Evolutionary conservation across 805 yeast genomes (phyloP).

Genomic region (Brettanomyces naardenensis): DNA sequence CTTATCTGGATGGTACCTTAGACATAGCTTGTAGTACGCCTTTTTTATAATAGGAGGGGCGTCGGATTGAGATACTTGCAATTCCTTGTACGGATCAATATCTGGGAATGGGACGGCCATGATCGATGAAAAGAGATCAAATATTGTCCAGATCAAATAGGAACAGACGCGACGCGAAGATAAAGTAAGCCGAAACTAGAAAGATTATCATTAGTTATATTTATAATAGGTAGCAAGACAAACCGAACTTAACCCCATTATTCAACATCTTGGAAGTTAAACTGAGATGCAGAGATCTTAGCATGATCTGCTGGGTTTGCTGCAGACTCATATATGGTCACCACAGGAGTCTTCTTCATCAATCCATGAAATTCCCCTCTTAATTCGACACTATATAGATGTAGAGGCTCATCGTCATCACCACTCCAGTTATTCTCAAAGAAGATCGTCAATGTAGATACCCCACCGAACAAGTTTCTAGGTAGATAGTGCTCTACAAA

Average conservation of each 20-base stretch:
- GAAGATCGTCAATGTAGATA: constrained; percentile 59
- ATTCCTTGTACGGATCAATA: constrained; percentile 46
- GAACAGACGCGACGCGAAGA: no score
- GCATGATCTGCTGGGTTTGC: constrained; percentile 91
- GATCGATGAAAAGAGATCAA: no score
- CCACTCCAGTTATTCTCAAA: constrained; percentile 59
- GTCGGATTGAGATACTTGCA: constrained; percentile 33
- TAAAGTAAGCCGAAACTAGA: no score
- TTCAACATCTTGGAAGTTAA: no score
- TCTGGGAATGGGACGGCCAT: constrained; percentile 40
- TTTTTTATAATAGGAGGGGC: constrained; percentile 53
- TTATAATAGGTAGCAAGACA: no score
- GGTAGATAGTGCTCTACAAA: constrained; percentile 82
- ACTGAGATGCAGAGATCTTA: no score
- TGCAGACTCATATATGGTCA: constrained; percentile 79
- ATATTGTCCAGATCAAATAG: no score
- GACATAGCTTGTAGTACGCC: constrained; percentile 57
- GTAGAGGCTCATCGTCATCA: constrained; percentile 50
- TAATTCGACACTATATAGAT: constrained; percentile 64
- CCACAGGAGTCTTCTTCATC: constrained; percentile 60
- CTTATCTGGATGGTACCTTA: constrained; percentile 69
- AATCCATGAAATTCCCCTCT: constrained; percentile 63
- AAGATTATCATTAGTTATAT: no score
- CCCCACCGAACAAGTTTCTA: constrained; percentile 63
- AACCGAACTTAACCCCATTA: no score